A percentile compares a stretch with the other conserved stretches of the same genome.
Evolutionary conservation across 805 yeast species (phyloP).

Genomic region (Hanseniaspora pseudoguilliermondii): DNA sequence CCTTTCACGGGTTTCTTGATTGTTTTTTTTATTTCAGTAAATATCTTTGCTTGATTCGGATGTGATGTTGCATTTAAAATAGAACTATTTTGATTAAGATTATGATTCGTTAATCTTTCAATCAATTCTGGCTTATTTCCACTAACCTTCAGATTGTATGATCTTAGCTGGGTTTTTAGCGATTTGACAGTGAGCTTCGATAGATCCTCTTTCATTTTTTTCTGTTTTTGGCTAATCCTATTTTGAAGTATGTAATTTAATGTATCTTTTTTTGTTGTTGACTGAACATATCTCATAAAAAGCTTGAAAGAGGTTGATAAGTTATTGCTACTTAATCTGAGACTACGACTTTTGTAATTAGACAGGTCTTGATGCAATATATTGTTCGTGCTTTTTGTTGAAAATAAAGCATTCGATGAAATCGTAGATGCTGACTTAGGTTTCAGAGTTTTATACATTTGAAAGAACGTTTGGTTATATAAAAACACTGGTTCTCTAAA

Average conservation of each 20-base stretch:
- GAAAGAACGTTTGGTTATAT: background rate
- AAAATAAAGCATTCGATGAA: background rate
- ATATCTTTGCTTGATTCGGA: background rate
- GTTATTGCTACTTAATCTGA: background rate
- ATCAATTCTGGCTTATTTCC: conserved; percentile 51
- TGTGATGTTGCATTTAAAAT: background rate
- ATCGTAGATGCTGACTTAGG: background rate
- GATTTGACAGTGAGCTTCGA: conserved; percentile 38
- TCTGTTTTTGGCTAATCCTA: background rate
- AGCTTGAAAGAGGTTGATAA: background rate
- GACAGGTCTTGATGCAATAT: background rate
- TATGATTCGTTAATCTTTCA: conserved; percentile 18
- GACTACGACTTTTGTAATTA: background rate
- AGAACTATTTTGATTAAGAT: background rate
- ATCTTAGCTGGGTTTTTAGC: conserved; percentile 46
- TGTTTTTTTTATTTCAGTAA: background rate
- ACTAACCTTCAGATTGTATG: conserved; percentile 46
- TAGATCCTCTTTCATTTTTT: background rate
- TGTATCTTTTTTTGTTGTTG: conserved; percentile 1
- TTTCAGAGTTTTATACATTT: background rate
- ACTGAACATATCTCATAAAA: background rate
- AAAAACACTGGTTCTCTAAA: background rate
- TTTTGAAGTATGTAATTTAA: background rate
- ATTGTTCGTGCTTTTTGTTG: background rate
- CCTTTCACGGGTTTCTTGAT: background rate